Conservation (phyloP, 805 yeast genomes). For the Ogataea siamensis region DNA sequence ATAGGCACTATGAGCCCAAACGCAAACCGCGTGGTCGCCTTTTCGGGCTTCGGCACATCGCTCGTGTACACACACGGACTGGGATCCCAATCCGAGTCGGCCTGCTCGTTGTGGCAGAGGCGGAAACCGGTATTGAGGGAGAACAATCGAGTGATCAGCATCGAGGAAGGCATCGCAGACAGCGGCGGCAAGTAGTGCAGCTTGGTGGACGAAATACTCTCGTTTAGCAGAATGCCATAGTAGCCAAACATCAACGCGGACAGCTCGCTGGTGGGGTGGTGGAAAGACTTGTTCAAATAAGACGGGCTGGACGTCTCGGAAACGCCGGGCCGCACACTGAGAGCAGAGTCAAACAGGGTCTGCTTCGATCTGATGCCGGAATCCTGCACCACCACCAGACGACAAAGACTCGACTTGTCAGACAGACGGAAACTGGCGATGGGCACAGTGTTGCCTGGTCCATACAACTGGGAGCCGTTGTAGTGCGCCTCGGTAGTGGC, state of each 20-base stretch:
- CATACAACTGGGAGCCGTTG: constrained; percentile 47
- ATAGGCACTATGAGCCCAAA: constrained; percentile 50
- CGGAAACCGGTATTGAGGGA: constrained; percentile 29
- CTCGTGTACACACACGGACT: constrained; percentile 38
- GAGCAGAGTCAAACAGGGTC: constrained; percentile 47
- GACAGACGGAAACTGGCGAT: constrained; percentile 22
- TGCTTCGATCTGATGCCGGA: constrained; percentile 48
- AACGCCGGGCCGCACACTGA: constrained; percentile 6
- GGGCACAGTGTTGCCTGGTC: constrained; percentile 29
- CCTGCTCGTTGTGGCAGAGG: constrained; percentile 8
- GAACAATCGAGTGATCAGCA: constrained; percentile 47
- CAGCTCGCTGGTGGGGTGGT: constrained; percentile 44
- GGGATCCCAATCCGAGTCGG: constrained; percentile 40
- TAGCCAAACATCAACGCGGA: constrained; percentile 57
- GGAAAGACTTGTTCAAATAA: constrained; percentile 30
- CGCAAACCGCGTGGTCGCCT: constrained; percentile 38
- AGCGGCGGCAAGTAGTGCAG: constrained; percentile 46
- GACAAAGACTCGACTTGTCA: constrained; percentile 31
- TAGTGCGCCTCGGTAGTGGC: constrained; percentile 40
- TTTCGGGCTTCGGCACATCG: constrained; percentile 19
- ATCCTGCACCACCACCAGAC: constrained; percentile 50
- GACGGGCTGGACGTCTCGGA: constrained; percentile 4
- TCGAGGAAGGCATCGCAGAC: constrained; percentile 37
- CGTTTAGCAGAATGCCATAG: constrained; percentile 48
- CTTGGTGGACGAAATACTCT: constrained; percentile 43